Conservation (phyloP, 1,284 basidiomycete genomes). For the Trametes polyzona region DNA sequence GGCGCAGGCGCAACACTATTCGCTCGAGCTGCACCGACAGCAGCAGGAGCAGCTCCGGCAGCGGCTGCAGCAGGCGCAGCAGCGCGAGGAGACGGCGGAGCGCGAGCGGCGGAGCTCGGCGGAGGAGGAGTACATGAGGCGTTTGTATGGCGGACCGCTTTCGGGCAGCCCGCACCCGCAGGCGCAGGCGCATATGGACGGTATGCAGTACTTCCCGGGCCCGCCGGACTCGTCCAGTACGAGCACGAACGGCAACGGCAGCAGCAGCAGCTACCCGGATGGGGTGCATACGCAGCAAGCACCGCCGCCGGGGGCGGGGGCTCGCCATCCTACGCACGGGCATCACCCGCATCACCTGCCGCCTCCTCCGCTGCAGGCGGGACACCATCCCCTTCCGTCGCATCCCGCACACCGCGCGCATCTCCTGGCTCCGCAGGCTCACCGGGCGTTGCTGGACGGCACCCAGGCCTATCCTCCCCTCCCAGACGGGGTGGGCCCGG, state of each 20-base stretch:
- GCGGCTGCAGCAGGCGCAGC: constrained; percentile 17
- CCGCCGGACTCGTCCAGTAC: too few species aligned
- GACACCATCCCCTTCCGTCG: constrained; percentile 12
- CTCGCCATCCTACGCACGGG: constrained; percentile 17
- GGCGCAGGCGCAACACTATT: constrained; percentile 39
- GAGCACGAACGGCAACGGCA: constrained; percentile 22
- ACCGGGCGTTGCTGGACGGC: constrained; percentile 25
- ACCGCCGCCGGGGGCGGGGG: constrained; percentile 15
- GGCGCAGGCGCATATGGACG: constrained; percentile 4
- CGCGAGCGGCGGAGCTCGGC: constrained; percentile 29
- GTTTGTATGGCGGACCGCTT: constrained; percentile 22
- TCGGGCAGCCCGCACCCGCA: constrained; percentile 24
- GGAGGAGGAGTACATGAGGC: constrained; percentile 28
- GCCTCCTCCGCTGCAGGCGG: neutral
- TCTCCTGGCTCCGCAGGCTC: constrained; percentile 16
- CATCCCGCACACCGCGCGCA: constrained; percentile 21
- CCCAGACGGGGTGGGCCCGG: constrained; percentile 27
- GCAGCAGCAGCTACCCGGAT: constrained; percentile 27
- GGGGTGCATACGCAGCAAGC: constrained; percentile 20
- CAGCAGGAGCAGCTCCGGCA: constrained; percentile 45
- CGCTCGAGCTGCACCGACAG: constrained; percentile 47
- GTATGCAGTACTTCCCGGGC: constrained; percentile 19
- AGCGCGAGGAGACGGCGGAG: constrained; percentile 28
- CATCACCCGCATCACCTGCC: constrained; percentile 14
- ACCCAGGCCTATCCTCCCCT: constrained; percentile 22